Evolutionary conservation across 257 asterid genomes (phyloP).

Genomic region (Knoxia roxburghii): DNA sequence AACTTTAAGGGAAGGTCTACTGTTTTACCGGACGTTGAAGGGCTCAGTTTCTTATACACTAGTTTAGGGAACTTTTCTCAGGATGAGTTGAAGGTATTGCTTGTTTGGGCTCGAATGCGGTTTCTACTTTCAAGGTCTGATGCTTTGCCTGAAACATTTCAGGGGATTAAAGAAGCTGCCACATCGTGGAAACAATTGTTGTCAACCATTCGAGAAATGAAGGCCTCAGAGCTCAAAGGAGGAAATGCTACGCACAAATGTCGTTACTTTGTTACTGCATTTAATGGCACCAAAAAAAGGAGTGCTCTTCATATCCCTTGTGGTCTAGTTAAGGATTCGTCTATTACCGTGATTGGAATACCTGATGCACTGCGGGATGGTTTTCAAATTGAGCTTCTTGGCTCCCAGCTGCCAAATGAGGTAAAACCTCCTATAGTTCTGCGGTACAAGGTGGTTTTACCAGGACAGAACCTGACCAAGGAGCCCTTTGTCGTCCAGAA

Average conservation of each 20-base stretch:
- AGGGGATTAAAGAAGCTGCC: conserved; percentile 79
- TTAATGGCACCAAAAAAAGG: conserved; percentile 23
- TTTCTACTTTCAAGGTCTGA: conserved; percentile 68
- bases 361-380: conserved; percentile 48
- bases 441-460: conserved; percentile 57
- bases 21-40: conserved; percentile 33
- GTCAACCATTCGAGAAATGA: conserved; percentile 27
- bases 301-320: conserved; percentile 61
- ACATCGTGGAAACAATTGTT: conserved; percentile 47
- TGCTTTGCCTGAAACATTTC: conserved; percentile 74
- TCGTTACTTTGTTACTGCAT: conserved; percentile 45
- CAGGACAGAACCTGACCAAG: conserved; percentile 73
- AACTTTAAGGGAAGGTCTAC: conserved; percentile 36
- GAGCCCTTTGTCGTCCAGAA: conserved; percentile 66
- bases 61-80: conserved; percentile 40
- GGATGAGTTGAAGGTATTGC: conserved; percentile 41
- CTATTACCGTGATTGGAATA: conserved; percentile 76
- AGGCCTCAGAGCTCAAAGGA: conserved; percentile 22
- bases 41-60: conserved; percentile 45
- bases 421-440: conserved; percentile 58
- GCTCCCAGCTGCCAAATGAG: conserved; percentile 48
- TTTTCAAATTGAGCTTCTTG: conserved; percentile 64
- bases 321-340: conserved; percentile 80
- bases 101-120: conserved; percentile 60
- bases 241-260: conserved; percentile 27